Conservation (phyloP, 441 rosid species). For the Codiaeum variegatum region DNA sequence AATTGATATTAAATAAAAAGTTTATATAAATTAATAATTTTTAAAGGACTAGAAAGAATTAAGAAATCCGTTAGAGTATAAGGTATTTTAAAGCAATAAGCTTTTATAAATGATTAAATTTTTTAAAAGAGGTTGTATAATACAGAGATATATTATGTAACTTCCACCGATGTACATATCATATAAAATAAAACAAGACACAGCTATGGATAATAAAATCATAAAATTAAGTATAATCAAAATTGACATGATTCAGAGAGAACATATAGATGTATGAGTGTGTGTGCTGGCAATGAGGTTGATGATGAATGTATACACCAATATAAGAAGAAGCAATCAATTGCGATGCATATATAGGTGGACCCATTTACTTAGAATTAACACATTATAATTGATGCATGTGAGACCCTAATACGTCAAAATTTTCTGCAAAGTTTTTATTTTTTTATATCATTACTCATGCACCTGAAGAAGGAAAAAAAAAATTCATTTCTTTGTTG, state of each 20-base stretch:
- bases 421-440: slow-evolving; percentile 6
- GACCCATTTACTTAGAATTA: slow-evolving; percentile 9
- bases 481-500: slow-evolving; percentile 35
- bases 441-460: slow-evolving; percentile 12
- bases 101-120: too few relatives aligned
- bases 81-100: too few relatives aligned
- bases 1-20: too few relatives aligned
- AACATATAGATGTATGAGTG: neutral
- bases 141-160: slow-evolving; percentile 5
- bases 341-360: slow-evolving; percentile 15
- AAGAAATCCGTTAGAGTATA: too few relatives aligned
- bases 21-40: too few relatives aligned
- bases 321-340: slow-evolving; percentile 20
- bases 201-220: neutral
- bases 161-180: neutral
- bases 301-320: slow-evolving; percentile 26
- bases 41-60: too few relatives aligned
- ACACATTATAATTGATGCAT: slow-evolving; percentile 32
- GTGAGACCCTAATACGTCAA: slow-evolving; percentile 27
- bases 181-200: slow-evolving; percentile 21
- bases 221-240: slow-evolving; percentile 14
- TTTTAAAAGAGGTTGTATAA: neutral
- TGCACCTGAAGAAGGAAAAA: slow-evolving; percentile 25
- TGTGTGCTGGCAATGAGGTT: slow-evolving; percentile 13
- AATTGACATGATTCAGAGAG: slow-evolving; percentile 17